Conservation (phyloP, 495 filamentous ascomycete genomes). For the Halenospora varia region DNA sequence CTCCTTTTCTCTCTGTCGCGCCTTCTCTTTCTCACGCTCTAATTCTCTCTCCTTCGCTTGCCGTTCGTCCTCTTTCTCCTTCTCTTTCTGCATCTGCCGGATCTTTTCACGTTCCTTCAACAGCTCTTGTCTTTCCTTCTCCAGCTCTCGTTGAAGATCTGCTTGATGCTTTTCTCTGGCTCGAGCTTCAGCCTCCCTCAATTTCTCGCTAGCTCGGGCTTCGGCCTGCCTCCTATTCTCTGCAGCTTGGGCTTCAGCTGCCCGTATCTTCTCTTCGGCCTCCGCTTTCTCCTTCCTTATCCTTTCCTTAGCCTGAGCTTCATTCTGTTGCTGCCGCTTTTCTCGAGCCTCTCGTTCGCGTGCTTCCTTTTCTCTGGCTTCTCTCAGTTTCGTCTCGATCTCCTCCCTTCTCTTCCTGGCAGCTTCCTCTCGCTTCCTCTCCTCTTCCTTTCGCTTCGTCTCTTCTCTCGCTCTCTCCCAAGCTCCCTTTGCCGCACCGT, state of each 20-base stretch:
- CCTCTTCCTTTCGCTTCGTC: constrained; percentile 55
- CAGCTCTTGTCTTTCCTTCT: constrained; percentile 28
- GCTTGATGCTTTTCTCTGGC: constrained; percentile 34
- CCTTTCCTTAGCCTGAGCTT: constrained; percentile 56
- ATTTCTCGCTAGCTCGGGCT: constrained; percentile 24
- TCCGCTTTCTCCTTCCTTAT: constrained; percentile 48
- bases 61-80: constrained; percentile 25
- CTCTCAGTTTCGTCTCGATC: constrained; percentile 23
- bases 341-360: background rate
- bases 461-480: constrained; percentile 75
- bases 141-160: constrained; percentile 32
- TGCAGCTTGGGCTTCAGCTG: too few species aligned
- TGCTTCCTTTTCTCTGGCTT: constrained; percentile 34
- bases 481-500: constrained; percentile 40
- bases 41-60: constrained; percentile 21
- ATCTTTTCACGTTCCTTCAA: constrained; percentile 26
- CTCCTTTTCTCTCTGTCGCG: constrained; percentile 32
- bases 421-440: constrained; percentile 49
- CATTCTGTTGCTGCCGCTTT: constrained; percentile 35
- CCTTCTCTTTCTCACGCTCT: constrained; percentile 27
- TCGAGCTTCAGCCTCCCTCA: constrained; percentile 36
- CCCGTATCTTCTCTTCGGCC: constrained; percentile 43
- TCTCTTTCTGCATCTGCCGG: constrained; percentile 32
- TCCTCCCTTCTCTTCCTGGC: constrained; percentile 47
- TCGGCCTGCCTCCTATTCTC: constrained; percentile 41